These are phyloP conservation scores for Seiridium unicorne DNA, from an alignment of 2,329 filamentous ascomycete genomes.

Conservation along the genomic window DNA sequence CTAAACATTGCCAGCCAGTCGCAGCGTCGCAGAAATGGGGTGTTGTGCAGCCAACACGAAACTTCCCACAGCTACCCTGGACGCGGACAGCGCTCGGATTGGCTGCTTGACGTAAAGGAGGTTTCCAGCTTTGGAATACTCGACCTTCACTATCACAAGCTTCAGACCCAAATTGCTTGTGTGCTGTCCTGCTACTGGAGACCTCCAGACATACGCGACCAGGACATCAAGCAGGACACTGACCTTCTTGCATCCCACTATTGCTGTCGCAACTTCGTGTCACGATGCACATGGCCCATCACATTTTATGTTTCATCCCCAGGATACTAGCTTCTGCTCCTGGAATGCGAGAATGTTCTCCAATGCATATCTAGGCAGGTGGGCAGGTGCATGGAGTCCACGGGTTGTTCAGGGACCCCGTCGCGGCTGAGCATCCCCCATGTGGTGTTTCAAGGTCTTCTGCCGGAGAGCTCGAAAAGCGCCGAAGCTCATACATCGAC, in stretches of 20 bases:
- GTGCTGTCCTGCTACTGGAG: no score
- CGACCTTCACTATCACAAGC: no score
- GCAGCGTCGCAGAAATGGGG: background rate
- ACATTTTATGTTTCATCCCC: background rate
- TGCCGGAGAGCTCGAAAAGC: background rate
- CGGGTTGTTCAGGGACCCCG: background rate
- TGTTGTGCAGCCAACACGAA: background rate
- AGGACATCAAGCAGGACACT: background rate
- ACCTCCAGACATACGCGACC: no score
- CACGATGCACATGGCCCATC: background rate
- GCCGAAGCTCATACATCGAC: background rate
- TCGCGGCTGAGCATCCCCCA: slow-evolving; percentile 5
- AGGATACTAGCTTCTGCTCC: background rate
- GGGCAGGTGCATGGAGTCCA: no score
- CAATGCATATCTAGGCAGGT: background rate
- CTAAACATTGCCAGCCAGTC: background rate
- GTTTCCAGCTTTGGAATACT: no score
- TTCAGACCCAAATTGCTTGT: no score
- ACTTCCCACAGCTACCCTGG: background rate
- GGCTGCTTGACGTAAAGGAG: background rate
- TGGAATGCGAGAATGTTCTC: background rate
- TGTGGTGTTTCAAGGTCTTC: slow-evolving; percentile 4
- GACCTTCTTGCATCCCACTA: background rate
- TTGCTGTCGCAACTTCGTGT: background rate
- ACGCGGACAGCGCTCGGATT: background rate